A percentile compares a stretch with the other conserved stretches of the same genome.
These are phyloP conservation scores for Aspergillus pseudotamarii DNA, from an alignment of 2,329 filamentous ascomycete genomes.

Conservation along the genomic window DNA sequence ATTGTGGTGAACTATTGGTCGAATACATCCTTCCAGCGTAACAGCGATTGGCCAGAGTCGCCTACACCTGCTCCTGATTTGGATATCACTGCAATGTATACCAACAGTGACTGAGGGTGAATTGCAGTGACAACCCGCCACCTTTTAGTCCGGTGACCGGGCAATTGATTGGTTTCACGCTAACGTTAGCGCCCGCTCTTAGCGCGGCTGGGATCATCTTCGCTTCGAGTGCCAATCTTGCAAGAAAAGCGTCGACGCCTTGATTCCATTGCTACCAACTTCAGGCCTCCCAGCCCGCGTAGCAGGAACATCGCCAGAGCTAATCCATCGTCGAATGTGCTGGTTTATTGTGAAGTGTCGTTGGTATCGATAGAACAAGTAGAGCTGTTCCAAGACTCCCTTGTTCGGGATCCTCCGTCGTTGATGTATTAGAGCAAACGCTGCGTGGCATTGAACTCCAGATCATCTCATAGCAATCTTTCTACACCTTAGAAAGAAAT, in stretches of 20 bases:
- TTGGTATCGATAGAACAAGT: background rate
- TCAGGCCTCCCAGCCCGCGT: background rate
- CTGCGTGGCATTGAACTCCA: background rate
- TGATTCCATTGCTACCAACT: background rate
- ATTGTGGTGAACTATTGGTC: background rate
- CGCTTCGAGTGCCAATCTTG: background rate
- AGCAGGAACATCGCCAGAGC: background rate
- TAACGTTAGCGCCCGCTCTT: constrained; percentile 9
- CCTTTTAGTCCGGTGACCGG: background rate
- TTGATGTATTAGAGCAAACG: background rate
- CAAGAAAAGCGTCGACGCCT: background rate
- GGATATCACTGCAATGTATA: background rate
- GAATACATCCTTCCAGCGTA: background rate
- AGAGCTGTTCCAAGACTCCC: background rate
- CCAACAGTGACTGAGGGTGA: background rate
- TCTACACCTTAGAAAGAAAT: background rate
- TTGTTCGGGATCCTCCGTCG: too few species aligned
- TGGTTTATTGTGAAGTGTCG: background rate
- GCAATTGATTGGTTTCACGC: background rate
- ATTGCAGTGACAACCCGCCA: background rate
- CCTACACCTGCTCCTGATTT: background rate
- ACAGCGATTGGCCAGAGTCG: background rate
- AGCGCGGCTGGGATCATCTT: background rate
- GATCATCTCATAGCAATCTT: background rate
- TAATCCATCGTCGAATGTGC: background rate